A percentile compares a stretch with the other conserved stretches of the same genome.
Evolutionary conservation across 345 rosid species (phyloP).

Genomic region (Eucalyptus microcorys): DNA sequence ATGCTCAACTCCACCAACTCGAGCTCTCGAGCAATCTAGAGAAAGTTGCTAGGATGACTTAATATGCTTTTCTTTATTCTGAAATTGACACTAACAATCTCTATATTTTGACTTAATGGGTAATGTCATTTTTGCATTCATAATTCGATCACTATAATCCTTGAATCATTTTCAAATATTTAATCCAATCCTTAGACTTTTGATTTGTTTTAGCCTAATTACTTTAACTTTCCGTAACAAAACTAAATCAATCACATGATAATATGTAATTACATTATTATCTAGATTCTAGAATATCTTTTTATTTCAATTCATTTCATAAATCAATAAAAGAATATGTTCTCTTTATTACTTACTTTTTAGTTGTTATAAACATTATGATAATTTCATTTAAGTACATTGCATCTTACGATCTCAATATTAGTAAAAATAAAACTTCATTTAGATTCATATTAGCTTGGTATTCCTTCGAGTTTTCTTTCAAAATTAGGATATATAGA

Average conservation of each 20-base stretch:
- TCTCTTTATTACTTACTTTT: not conserved
- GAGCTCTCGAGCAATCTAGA: not conserved
- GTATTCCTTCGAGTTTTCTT: not conserved
- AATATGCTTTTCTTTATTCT: rapidly evolving
- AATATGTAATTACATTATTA: not conserved
- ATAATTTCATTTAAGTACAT: not conserved
- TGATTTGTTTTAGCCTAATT: not conserved
- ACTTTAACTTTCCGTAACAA: not conserved
- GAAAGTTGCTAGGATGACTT: not conserved
- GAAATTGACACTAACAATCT: not conserved
- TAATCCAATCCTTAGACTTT: rapidly evolving
- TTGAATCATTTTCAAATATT: not conserved
- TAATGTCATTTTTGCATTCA: not conserved
- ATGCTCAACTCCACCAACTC: not conserved
- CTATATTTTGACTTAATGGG: not conserved
- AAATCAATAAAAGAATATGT: not conserved
- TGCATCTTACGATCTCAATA: not conserved
- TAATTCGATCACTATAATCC: not conserved
- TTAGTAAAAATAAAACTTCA: not conserved
- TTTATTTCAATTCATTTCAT: not conserved
- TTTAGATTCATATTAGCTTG: not conserved
- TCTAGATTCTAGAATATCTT: not conserved
- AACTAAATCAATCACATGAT: not conserved
- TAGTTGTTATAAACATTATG: not conserved
- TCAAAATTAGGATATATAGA: not conserved